These are phyloP conservation scores for Sphaerulina vaccinii DNA, from an alignment of 2,329 filamentous ascomycete species.

Conservation along the genomic window DNA sequence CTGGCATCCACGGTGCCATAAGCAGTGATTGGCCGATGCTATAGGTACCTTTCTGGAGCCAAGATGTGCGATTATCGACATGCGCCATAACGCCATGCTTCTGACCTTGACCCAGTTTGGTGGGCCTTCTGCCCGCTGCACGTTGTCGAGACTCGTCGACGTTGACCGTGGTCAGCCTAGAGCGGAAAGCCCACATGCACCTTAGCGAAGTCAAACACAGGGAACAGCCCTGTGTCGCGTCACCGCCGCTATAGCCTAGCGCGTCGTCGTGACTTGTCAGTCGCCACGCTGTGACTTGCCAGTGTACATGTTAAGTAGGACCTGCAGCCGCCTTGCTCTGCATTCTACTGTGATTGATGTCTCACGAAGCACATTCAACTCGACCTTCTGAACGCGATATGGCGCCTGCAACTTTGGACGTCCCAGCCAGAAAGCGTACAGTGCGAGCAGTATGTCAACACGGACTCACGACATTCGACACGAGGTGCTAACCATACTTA, in stretches of 20 bases:
- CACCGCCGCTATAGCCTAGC: constrained; percentile 10
- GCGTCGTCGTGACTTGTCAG: constrained; percentile 5
- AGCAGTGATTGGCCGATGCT: too few relatives aligned
- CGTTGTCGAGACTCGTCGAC: constrained; percentile 8
- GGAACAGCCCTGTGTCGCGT: constrained; percentile 8
- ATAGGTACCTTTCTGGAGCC: too few relatives aligned
- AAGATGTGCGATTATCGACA: neutral
- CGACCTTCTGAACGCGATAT: constrained; percentile 1
- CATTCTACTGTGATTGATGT: neutral
- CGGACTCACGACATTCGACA: neutral
- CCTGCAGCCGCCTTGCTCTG: constrained; percentile 2
- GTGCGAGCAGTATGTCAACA: constrained; percentile 15
- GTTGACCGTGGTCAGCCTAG: neutral
- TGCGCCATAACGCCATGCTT: neutral
- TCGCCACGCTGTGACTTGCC: neutral
- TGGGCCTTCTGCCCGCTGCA: neutral
- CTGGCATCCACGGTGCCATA: too few relatives aligned
- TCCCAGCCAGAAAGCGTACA: constrained; percentile 16
- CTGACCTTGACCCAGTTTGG: too few relatives aligned
- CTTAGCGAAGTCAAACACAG: constrained; percentile 2
- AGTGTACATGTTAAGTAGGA: neutral
- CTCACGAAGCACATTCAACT: neutral
- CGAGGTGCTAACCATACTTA: constrained; percentile 3
- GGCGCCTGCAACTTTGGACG: constrained; percentile 7
- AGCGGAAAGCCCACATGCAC: neutral